Base-by-base conservation (phyloP, 139 green algal species). In the Desmodesmus armatus region DNA sequence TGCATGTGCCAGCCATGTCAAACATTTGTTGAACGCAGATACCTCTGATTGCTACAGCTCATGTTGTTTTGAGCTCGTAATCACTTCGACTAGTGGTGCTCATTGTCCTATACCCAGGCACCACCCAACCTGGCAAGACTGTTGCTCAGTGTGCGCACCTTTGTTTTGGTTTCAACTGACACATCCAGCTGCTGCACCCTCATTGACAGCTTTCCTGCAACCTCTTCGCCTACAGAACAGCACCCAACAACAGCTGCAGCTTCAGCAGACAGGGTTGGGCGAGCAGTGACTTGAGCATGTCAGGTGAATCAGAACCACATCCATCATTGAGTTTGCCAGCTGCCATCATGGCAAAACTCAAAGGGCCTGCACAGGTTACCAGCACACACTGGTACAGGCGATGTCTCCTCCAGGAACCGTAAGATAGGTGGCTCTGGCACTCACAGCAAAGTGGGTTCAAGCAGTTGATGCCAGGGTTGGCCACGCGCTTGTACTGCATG, bases 131-230 rank as follows among this genome's bases (percentile, higher is more conserved):
- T 62, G 51, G 15, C 15, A 62, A 17, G n/a, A n/a, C n/a, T n/a
- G n/a, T n/a, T 44, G 11, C 0, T 5, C 2, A 13, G 72, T 2
- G 55, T 1, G 31, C 55, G 15, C 23, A 76, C 78, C 40, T 40
- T 91, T 0, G 93, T 95, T 78, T 96, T 96, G 13, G 93, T 96
- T 75, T 95, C 92, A 58, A 86, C 89, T 17, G 60, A 37, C 17
- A 96, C 93, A 79, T 95, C 87, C 31, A 96, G 87, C 74, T 94
- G 87, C 82, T 94, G 90, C 2, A 96, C 80, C 25, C 93, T 62
- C 78, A 88, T 78, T 9, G 71, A 89, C 35, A 94, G 37, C 31
- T 62, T 71, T 1, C 80, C 88, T 23, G 67, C 78, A 3, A 84
- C 78, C 37, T 84, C 40, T 27, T 84, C 78, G 41, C 78, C 78